Percentiles rank a stretch among this genome's conserved stretches.
These are phyloP conservation scores for Kitagawia praeruptora DNA, from an alignment of 129 eudicot genomes.

Conservation along the genomic window DNA sequence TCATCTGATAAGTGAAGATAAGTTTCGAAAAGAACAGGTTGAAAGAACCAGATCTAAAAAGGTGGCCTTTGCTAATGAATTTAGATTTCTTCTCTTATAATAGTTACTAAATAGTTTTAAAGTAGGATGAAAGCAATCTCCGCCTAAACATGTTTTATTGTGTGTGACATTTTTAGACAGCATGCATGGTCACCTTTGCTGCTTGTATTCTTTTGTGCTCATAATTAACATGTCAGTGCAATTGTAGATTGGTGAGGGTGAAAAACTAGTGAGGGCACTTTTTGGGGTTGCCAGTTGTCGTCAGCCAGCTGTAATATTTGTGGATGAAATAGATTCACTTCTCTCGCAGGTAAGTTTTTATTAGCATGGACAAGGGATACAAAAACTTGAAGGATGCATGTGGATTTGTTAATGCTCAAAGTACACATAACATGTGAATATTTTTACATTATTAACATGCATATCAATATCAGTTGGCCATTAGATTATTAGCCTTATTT, in stretches of 20 bases:
- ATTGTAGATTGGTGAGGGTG: slow-evolving; percentile 89
- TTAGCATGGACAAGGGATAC: slow-evolving; percentile 5
- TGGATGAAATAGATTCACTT: slow-evolving; percentile 95
- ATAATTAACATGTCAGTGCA: slow-evolving; percentile 14
- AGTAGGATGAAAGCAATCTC: not conserved
- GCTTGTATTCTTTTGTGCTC: not conserved
- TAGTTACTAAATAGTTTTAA: not conserved
- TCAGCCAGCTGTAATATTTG: slow-evolving; percentile 96
- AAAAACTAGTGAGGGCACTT: slow-evolving; percentile 94
- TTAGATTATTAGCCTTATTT: not conserved
- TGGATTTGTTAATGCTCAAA: not conserved
- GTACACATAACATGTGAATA: not conserved
- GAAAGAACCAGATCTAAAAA: not conserved
- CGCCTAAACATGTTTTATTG: not conserved
- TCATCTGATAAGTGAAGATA: not conserved
- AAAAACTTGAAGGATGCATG: slow-evolving; percentile 8
- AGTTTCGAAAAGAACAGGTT: not conserved
- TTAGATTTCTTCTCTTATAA: not conserved
- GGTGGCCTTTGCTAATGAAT: not conserved
- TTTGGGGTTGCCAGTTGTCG: slow-evolving; percentile 96
- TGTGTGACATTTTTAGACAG: not conserved
- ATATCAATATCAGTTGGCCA: not conserved
- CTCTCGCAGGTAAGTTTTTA: slow-evolving; percentile 64
- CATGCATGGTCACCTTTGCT: not conserved
- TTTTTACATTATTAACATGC: not conserved